phyloP scores from a whole-genome alignment of 2,329 filamentous ascomycete genomes.

The Nemania bipapillata region DNA sequence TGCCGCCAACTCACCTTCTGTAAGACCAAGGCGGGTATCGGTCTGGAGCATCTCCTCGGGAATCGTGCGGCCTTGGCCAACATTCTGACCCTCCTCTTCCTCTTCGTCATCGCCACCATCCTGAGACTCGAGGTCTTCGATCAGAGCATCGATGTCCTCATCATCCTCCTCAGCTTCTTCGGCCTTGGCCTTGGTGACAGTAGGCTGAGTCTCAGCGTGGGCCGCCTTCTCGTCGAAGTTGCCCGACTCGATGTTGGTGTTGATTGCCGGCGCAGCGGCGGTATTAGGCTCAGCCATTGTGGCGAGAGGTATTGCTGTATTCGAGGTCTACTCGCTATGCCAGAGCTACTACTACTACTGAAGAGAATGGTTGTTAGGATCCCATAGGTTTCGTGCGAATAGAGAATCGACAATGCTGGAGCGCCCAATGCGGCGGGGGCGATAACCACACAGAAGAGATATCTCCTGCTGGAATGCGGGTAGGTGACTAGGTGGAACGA shows the following conservation, averaged over 20 bases:
- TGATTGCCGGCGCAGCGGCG: slow-evolving; percentile 66
- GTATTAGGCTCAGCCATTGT: slow-evolving; percentile 67
- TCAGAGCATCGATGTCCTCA: slow-evolving; percentile 86
- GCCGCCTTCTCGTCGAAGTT: slow-evolving; percentile 72
- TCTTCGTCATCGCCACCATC: slow-evolving; percentile 77
- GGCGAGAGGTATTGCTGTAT: slow-evolving; percentile 44
- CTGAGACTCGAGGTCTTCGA: slow-evolving; percentile 85
- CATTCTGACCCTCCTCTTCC: slow-evolving; percentile 63
- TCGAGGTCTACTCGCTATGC: slow-evolving; percentile 42
- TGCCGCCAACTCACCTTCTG: slow-evolving; percentile 68
- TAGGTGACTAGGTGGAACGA: slow-evolving; percentile 39
- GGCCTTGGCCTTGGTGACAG: slow-evolving; percentile 56
- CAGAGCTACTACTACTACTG: slow-evolving; percentile 35
- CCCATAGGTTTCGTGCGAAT: slow-evolving; percentile 11
- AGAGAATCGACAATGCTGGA: background rate
- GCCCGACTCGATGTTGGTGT: slow-evolving; percentile 72
- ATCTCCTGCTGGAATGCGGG: slow-evolving; percentile 43
- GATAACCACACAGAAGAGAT: background rate
- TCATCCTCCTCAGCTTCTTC: slow-evolving; percentile 76
- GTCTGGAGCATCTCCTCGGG: slow-evolving; percentile 82
- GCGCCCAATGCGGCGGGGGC: background rate
- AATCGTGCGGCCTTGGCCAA: slow-evolving; percentile 64
- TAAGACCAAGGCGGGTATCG: slow-evolving; percentile 77
- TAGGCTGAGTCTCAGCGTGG: slow-evolving; percentile 50
- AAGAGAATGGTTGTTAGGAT: slow-evolving; percentile 25